Base-by-base conservation (phyloP, 306 rosid species). In the Quercus rubra region DNA sequence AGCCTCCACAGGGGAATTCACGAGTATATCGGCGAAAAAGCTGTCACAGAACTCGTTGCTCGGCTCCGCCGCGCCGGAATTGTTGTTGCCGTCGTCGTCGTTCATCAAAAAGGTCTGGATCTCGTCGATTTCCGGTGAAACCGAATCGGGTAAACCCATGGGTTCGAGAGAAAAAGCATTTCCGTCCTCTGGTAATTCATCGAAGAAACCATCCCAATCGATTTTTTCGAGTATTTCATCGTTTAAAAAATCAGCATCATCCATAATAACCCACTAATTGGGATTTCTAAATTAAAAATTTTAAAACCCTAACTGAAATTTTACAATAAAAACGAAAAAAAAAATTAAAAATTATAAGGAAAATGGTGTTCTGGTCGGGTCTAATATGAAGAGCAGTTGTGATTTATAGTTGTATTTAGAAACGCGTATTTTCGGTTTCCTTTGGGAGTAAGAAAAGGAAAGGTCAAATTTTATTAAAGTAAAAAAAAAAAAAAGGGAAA, bases 81-180 rank as follows among this genome's bases (percentile, higher is more conserved):
- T 49, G 17, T 49, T 49, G 17, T 58, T 46, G 41, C 2, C 9
- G 5, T 69, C 85, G 27, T 81, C 85, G 73, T 88, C 94, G 2
- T 72, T 55, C 94, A 94, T 87, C 62, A 94, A 79, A 68, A 89
- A 8, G 80, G 76, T 85, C 85, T 92, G 93, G 25, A 94, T 79
- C 77, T 89, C 77, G 56, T 51, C 84, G 71, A 86, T 77, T 83
- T 85, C 72, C 1, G 86, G 77, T 8, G 80, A 52, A 17, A 66
- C 43, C 3, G 87, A 76, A 49, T 71, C 86, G 0, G 73, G 59
- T 21, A 82, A 23, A 64, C 72, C 14, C 41, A 80, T 78, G 23
- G 56, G 18, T 6, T 85, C 86, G 71, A 54, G 59, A 64, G 49
- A 74, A 5, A 83, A 73, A 6, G 73, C 51, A 25, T 75, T 79